Evolutionary conservation across 352 stramenopile species (phyloP).

Genomic region (Phytophthora lateralis): DNA sequence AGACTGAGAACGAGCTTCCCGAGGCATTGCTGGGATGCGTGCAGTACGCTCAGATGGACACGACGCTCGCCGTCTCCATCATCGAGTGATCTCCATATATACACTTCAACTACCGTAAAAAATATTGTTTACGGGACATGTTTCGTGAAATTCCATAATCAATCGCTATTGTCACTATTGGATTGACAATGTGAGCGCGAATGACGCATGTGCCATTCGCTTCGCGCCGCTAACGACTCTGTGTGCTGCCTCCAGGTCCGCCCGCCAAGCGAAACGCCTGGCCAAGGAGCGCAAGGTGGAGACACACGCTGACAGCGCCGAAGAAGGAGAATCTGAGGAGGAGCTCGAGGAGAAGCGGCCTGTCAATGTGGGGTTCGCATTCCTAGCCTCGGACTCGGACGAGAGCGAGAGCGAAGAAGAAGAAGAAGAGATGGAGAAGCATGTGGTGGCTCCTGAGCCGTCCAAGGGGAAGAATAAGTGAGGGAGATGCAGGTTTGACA

Average conservation of each 20-base stretch:
- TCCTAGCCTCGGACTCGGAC: slow-evolving; percentile 74
- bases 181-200: slow-evolving; percentile 24
- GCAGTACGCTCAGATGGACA: slow-evolving; percentile 73
- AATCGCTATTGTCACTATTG: background rate
- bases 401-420: slow-evolving; percentile 27
- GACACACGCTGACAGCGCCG: slow-evolving; percentile 24
- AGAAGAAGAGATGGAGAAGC: slow-evolving; percentile 11
- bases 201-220: slow-evolving; percentile 9
- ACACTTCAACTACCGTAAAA: slow-evolving; percentile 21
- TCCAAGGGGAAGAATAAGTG: slow-evolving; percentile 43
- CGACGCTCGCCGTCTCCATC: slow-evolving; percentile 55
- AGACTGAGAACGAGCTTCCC: slow-evolving; percentile 65
- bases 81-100: slow-evolving; percentile 8
- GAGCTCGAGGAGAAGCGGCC: slow-evolving; percentile 63
- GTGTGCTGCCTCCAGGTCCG: slow-evolving; percentile 57
- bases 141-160: background rate
- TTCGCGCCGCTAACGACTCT: slow-evolving; percentile 9
- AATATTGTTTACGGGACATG: too few relatives aligned
- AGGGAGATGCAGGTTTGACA: background rate
- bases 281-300: slow-evolving; percentile 36
- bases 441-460: slow-evolving; percentile 10
- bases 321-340: slow-evolving; percentile 42
- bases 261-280: slow-evolving; percentile 77
- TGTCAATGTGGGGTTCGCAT: slow-evolving; percentile 67
- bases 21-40: slow-evolving; percentile 78